Evolutionary conservation across 116 monocot species (phyloP).

Genomic region (Posidonia oceanica): DNA sequence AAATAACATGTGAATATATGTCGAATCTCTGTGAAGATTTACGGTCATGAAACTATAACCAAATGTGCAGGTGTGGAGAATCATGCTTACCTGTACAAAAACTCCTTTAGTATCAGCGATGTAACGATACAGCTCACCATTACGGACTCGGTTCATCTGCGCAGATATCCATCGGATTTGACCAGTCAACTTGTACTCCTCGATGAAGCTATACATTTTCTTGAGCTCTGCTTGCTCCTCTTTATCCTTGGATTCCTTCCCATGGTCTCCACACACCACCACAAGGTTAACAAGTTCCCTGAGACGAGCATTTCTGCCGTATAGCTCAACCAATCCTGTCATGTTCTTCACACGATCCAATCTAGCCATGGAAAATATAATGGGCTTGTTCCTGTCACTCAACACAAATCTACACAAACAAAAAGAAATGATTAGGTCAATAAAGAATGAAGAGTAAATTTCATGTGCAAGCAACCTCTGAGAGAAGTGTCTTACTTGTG

Average conservation of each 20-base stretch:
- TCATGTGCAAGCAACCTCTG: not conserved
- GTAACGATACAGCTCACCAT: slow-evolving; percentile 83
- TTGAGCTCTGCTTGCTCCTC: slow-evolving; percentile 80
- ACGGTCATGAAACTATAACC: no score
- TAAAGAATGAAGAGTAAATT: not conserved
- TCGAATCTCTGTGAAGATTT: not conserved
- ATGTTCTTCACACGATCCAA: slow-evolving; percentile 88
- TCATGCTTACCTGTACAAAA: slow-evolving; percentile 59
- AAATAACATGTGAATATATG: not conserved
- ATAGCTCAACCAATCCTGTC: slow-evolving; percentile 78
- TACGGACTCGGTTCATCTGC: slow-evolving; percentile 84
- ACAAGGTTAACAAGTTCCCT: slow-evolving; percentile 73
- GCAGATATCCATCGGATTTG: slow-evolving; percentile 90
- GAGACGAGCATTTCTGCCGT: slow-evolving; percentile 48
- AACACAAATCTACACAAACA: slow-evolving; percentile 32
- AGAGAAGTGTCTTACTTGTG: slow-evolving; percentile 49
- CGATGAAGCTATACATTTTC: slow-evolving; percentile 75
- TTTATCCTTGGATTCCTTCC: slow-evolving; percentile 65
- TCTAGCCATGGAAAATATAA: slow-evolving; percentile 92
- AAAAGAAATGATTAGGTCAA: not conserved
- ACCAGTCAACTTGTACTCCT: slow-evolving; percentile 64
- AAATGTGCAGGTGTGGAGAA: not conserved
- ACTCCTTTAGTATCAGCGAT: slow-evolving; percentile 64
- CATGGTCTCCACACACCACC: slow-evolving; percentile 75
- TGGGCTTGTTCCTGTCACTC: slow-evolving; percentile 65